Conservation (phyloP, 2,329 filamentous ascomycete genomes). For the Pyricularia grisea region DNA sequence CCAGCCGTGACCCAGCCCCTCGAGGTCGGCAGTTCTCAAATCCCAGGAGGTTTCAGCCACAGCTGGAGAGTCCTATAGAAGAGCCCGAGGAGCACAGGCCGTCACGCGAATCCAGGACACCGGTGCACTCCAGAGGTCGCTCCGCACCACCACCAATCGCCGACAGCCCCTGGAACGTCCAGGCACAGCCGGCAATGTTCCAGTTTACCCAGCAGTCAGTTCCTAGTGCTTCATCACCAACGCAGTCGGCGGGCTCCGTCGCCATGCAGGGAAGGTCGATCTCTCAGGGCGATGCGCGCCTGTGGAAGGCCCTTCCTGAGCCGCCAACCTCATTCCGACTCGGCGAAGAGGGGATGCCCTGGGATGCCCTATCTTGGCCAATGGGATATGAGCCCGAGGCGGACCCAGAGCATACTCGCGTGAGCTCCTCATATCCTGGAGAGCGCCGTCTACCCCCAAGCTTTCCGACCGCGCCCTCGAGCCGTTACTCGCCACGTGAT, state of each 20-base stretch:
- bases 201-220: conserved; percentile 9
- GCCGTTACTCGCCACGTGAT: background rate
- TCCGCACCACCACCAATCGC: conserved; percentile 40
- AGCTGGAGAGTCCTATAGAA: conserved; percentile 9
- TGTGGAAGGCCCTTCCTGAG: conserved; percentile 34
- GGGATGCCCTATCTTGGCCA: conserved; percentile 30
- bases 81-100: conserved; percentile 12
- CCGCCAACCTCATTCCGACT: conserved; percentile 28
- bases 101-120: conserved; percentile 17
- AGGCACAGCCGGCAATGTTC: conserved; percentile 15
- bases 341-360: conserved; percentile 38
- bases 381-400: conserved; percentile 17
- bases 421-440: conserved; percentile 7
- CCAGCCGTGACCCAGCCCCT: background rate
- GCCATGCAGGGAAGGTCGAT: conserved; percentile 2
- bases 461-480: conserved; percentile 3
- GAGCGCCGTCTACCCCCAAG: background rate
- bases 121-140: conserved; percentile 31
- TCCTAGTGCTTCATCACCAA: conserved; percentile 14
- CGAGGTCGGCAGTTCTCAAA: background rate
- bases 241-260: conserved; percentile 2
- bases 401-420: conserved; percentile 17
- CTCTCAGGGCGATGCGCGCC: background rate
- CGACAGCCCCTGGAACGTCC: conserved; percentile 36
- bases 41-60: conserved; percentile 3